These are phyloP conservation scores for Mortierella sp. DNA, from an alignment of 371 early-diverging fungal genomes.

Conservation along the genomic window DNA sequence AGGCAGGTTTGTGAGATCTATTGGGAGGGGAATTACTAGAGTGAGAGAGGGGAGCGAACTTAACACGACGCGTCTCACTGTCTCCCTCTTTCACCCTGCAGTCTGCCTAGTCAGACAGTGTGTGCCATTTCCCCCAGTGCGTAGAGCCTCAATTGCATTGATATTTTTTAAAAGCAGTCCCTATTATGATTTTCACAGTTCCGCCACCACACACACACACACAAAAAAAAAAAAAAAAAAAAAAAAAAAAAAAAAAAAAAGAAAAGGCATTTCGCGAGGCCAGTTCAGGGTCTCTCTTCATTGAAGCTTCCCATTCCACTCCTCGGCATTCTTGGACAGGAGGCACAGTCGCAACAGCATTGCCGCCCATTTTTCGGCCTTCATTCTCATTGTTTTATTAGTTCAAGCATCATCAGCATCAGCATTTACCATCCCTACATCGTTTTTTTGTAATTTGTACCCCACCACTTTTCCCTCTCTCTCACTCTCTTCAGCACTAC, in stretches of 20 bases:
- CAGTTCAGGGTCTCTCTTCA: neutral
- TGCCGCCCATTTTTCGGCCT: slow-evolving; percentile 2
- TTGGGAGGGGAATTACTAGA: too few species aligned
- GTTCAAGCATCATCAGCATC: slow-evolving; percentile 10
- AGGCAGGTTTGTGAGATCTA: too few species aligned
- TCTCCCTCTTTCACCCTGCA: too few species aligned
- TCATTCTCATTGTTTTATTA: slow-evolving; percentile 16
- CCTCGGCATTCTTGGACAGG: neutral
- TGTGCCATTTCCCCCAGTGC: too few species aligned
- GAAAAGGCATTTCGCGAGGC: neutral
- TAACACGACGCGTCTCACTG: too few species aligned
- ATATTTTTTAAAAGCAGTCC: too few species aligned
- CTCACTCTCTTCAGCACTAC: neutral
- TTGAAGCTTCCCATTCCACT: neutral
- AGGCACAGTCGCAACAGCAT: too few species aligned
- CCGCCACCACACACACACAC: neutral
- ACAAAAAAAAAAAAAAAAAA: slow-evolving; percentile 9
- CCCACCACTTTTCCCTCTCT: neutral
- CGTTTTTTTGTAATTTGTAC: slow-evolving; percentile 7
- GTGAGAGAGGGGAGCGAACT: too few species aligned
- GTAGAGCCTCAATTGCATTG: too few species aligned
- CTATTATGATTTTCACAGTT: slow-evolving; percentile 6
- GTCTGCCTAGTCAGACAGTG: too few species aligned
- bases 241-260: slow-evolving; percentile 3
- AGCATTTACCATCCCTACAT: neutral